A percentile compares a stretch with the other conserved stretches of the same genome.
phyloP scores from a whole-genome alignment of 768 basidiomycete species.

The Amyloporia xantha region DNA sequence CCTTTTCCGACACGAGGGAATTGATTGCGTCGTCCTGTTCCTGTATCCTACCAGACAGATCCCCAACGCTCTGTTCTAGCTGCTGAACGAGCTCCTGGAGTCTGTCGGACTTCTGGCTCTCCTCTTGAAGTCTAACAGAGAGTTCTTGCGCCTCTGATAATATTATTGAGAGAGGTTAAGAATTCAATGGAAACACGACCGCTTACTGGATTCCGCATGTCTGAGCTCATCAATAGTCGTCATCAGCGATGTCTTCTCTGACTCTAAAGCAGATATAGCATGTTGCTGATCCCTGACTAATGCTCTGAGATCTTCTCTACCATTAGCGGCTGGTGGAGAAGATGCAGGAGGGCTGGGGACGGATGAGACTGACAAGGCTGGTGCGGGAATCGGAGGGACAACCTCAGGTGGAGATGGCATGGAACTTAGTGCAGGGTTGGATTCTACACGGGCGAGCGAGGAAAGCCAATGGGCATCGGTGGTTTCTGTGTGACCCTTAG shows the following conservation, averaged over 20 bases:
- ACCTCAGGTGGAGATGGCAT: constrained; percentile 19
- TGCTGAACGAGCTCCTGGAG: neutral
- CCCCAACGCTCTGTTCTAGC: neutral
- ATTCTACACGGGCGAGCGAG: constrained; percentile 43
- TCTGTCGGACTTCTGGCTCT: neutral
- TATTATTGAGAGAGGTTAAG: neutral
- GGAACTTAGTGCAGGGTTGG: constrained; percentile 11
- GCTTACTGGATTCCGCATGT: constrained; percentile 55
- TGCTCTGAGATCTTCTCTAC: constrained; percentile 24
- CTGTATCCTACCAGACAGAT: neutral
- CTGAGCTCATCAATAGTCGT: constrained; percentile 50
- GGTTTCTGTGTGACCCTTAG: constrained; percentile 36
- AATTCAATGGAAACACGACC: constrained; percentile 14
- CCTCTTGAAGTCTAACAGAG: neutral
- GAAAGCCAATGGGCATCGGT: constrained; percentile 50
- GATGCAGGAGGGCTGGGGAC: neutral
- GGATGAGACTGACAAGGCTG: constrained; percentile 11
- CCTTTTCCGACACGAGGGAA: constrained; percentile 9
- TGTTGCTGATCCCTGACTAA: constrained; percentile 55
- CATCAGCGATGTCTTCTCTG: constrained; percentile 32
- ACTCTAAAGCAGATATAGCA: constrained; percentile 69
- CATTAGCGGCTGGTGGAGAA: neutral
- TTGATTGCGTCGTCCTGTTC: constrained; percentile 9
- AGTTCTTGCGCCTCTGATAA: neutral
- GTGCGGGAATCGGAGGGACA: constrained; percentile 27